Evolutionary conservation across 2,329 filamentous ascomycete species (phyloP), one percentile per base, ranked within the genome.

Genomic region (Tolypocladium cylindrosporum): DNA sequence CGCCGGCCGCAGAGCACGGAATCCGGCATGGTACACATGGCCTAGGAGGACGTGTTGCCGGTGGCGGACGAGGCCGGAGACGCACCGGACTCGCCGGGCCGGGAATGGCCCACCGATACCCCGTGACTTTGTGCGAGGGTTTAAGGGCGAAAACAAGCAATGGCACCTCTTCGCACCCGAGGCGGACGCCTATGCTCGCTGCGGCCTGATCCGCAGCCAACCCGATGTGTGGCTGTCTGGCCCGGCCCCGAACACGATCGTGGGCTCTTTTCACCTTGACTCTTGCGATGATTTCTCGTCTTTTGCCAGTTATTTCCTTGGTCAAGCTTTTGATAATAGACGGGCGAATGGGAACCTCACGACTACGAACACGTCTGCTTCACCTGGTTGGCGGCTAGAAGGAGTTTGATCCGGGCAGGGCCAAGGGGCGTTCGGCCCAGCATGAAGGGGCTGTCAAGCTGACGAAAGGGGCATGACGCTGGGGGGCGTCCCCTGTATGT

Each of bases 1-100:
- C 84, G 89, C 58, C 81, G 89, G 59, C 86, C 88, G 4, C 87
- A 88, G 64, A 91, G 89, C 78, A 84, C 89, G 3, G 88, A 94
- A 69, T 85, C 87, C 21, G 72, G 72, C 58, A 64, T 75, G 62
- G 73, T 75, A 55, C 72, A 74, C 61, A 74, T 75, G 72, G 69
- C 71, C 60, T 74, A 71, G 67, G 62, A 59, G 60, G 60, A 60
- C 62, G 41, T 61, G 55, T 53, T 62, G 50, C 55, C 57, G 50
- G 27, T 13, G 37, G 56, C 42, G 42, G 41, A 55, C 55, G 48
- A 54, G 10, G 55, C 36, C 21, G 52, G 56, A 37, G 48, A 59
- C 56, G 10, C 19, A 45, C 36, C 48, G 50, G 39, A 50, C 54
- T 48, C 48, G 45, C 19, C 24, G 51, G 39, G 31, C 51, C 42